Evolutionary conservation across 23 red algal species (phyloP).

Genomic region (Cyanidiococcus yangmingshanensis): DNA sequence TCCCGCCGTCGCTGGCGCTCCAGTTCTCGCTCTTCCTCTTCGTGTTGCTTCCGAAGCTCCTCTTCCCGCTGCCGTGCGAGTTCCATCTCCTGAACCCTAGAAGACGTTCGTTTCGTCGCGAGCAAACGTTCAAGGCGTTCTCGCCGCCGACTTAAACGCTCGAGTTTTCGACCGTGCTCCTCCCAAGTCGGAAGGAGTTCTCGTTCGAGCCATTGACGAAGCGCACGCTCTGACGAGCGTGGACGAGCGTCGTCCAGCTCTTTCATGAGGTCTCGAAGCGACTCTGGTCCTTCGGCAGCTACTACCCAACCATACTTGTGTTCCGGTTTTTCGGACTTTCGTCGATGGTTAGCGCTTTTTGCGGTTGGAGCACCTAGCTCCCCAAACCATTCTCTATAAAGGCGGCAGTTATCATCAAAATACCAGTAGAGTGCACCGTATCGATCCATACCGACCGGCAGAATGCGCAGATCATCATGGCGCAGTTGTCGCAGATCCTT

Average conservation of each 20-base stretch:
- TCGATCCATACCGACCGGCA: conserved; percentile 4
- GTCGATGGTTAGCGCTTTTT: neutral
- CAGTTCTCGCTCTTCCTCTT: neutral
- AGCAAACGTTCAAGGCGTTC: conserved; percentile 4
- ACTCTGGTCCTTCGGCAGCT: neutral
- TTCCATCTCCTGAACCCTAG: neutral
- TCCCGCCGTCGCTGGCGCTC: neutral
- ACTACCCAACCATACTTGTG: neutral
- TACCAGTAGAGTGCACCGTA: conserved; percentile 6
- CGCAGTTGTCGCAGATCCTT: conserved; percentile 10
- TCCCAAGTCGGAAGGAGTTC: conserved; percentile 3
- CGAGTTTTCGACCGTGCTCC: conserved; percentile 10
- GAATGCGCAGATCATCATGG: conserved; percentile 12
- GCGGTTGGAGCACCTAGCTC: neutral
- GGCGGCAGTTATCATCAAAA: conserved; percentile 18
- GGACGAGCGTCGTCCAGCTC: conserved; percentile 4
- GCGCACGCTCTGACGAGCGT: neutral
- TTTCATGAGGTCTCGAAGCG: conserved; percentile 5
- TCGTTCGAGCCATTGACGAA: neutral
- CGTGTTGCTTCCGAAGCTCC: neutral
- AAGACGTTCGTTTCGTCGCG: conserved; percentile 6
- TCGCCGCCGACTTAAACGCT: neutral
- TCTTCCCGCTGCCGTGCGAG: conserved; percentile 9
- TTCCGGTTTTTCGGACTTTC: neutral
- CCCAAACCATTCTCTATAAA: neutral